Evolutionary conservation across 2,329 filamentous ascomycete species (phyloP), one percentile per base, ranked within the genome.

Genomic region (Pseudocercospora cruenta): DNA sequence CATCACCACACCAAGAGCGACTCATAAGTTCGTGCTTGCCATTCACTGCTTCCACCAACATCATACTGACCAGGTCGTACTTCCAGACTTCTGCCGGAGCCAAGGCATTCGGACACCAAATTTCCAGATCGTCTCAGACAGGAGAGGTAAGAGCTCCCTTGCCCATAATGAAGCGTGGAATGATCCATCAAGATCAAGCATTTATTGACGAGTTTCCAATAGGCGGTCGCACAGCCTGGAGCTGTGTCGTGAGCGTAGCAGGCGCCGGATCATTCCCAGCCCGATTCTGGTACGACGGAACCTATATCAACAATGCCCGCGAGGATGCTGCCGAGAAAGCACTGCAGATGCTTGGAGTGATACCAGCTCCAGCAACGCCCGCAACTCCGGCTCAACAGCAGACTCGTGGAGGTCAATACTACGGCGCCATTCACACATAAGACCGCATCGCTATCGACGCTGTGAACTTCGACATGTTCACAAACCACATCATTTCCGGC

Each of bases 221-320:
- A 95, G 93, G 93, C 72, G 93, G 93, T 71, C 91, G 93, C 73
- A 97, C 93, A 65, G 93, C 93, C 65, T 97, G 93, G 93, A 94
- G 92, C 65, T 91, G 90, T 82, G 86, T 86, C 66, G 92, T 96
- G 65, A 88, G 84, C n/a, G 86, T 96, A 65, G 16, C 55, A 12
- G 83, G 87, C 72, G 89, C 89, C 62, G 81, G 85, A 59, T 84
- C 81, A 55, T 85, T 92, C 73, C 77, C 85, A n/a, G 93, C 93
- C 55, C 87, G 92, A 69, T 96, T 88, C 80, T 97, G 92, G 92
- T 97, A 96, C 80, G 93, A 96, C 78, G 93, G 93, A 67, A 88
- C 92, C 77, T 93, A 92, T 76, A 85, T 94, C 78, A 88, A 94
- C 83, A 96, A 96, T 75, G 93, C 93, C 65, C 90, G 88, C 80